phyloP scores from a whole-genome alignment of 371 early-diverging fungal species.

The Mucor mucedo region DNA sequence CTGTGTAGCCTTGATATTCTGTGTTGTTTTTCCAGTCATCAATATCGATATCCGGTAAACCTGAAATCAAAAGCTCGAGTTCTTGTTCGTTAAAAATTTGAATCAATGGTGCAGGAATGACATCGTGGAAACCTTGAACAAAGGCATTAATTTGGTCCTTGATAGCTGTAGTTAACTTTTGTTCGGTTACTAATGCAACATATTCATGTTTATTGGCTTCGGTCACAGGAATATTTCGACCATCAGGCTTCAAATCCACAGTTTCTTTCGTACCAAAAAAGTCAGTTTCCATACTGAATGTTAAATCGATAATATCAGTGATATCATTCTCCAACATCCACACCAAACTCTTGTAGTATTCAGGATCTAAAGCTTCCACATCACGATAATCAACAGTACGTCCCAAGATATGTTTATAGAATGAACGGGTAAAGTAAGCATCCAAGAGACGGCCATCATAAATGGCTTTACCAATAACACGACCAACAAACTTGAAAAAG shows the following conservation, averaged over 20 bases:
- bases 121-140: constrained; percentile 94
- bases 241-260: constrained; percentile 90
- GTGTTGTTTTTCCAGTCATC: constrained; percentile 99
- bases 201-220: constrained; percentile 98
- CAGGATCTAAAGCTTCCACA: constrained; percentile 97
- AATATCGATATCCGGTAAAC: constrained; percentile 97
- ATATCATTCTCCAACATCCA: constrained; percentile 99
- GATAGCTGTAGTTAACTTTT: constrained; percentile 87
- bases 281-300: constrained; percentile 93
- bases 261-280: constrained; percentile 89
- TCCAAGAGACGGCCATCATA: constrained; percentile 95
- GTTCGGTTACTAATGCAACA: constrained; percentile 90
- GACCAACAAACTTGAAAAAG: constrained; percentile 98
- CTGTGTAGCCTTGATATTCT: constrained; percentile 90
- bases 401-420: constrained; percentile 97
- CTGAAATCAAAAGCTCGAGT: constrained; percentile 97
- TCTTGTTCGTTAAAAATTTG: constrained; percentile 99
- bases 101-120: constrained; percentile 90
- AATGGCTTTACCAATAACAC: constrained; percentile 98
- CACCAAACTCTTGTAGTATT: constrained; percentile 95
- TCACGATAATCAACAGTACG: constrained; percentile 93
- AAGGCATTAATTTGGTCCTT: constrained; percentile 94
- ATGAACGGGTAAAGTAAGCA: constrained; percentile 97
- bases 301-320: constrained; percentile 93
- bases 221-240: constrained; percentile 91